Conservation (phyloP, 164 flowering plant species). For the Vitis rotundifolia region DNA sequence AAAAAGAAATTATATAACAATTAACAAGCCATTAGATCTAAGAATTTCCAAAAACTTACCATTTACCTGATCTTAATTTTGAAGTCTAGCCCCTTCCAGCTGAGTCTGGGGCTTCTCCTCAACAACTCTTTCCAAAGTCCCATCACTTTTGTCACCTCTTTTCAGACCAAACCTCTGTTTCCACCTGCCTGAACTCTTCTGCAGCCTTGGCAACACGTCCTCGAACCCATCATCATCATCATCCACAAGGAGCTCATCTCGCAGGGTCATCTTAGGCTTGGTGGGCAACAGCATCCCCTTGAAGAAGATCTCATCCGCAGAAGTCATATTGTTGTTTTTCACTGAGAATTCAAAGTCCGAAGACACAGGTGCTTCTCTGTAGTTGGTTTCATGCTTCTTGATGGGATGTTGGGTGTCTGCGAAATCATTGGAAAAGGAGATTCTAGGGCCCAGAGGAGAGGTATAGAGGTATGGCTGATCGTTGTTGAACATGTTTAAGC, state of each 20-base stretch:
- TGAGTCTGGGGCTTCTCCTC: conserved; percentile 19
- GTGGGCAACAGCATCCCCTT: conserved; percentile 64
- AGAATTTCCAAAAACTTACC: too few species aligned
- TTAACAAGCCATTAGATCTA: too few species aligned
- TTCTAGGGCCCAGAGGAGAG: conserved; percentile 36
- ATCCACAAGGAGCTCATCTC: conserved; percentile 59
- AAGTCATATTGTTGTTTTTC: conserved; percentile 40
- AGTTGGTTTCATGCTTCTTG: conserved; percentile 39
- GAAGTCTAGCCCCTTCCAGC: too few species aligned
- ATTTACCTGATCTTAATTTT: too few species aligned
- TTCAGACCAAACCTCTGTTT: conserved; percentile 54
- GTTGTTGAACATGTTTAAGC: conserved; percentile 27
- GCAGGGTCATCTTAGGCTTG: conserved; percentile 45
- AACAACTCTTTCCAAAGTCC: conserved; percentile 25
- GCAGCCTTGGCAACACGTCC: conserved; percentile 26
- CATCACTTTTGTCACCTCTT: conserved; percentile 31
- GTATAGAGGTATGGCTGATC: conserved; percentile 17
- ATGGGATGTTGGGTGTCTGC: conserved; percentile 43
- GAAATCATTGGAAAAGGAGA: conserved; percentile 56
- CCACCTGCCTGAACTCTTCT: conserved; percentile 55
- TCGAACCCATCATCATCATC: conserved; percentile 34
- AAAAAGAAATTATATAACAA: too few species aligned
- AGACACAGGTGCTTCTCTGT: conserved; percentile 57
- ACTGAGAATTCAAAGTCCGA: conserved; percentile 76
- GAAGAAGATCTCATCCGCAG: conserved; percentile 76